Evolutionary conservation across 768 basidiomycete genomes (phyloP).

Genomic region (Fistulinella prunicolor): DNA sequence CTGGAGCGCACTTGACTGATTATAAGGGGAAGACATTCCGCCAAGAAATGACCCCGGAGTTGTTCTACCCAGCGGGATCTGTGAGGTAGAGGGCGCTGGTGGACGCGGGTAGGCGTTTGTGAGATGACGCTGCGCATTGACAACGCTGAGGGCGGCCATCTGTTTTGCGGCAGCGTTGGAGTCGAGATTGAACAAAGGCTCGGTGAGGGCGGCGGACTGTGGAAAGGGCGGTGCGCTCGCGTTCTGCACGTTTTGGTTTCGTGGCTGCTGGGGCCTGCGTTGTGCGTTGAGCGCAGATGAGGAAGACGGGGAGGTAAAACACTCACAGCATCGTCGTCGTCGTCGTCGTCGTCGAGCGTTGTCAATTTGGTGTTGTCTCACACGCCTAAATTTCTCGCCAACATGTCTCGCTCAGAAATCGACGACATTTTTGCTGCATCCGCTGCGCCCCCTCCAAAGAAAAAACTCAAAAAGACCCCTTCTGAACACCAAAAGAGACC

Average conservation of each 20-base stretch:
- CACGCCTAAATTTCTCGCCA: too few species aligned
- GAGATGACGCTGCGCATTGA: constrained; percentile 46
- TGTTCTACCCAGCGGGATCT: constrained; percentile 47
- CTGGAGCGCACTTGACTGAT: constrained; percentile 32
- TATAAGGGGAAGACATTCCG: constrained; percentile 44
- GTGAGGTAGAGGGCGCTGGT: constrained; percentile 36
- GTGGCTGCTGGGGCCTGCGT: constrained; percentile 41
- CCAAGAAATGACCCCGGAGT: constrained; percentile 68
- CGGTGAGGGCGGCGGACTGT: constrained; percentile 23
- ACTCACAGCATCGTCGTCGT: constrained; percentile 35
- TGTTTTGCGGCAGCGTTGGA: constrained; percentile 70
- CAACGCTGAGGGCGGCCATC: constrained; percentile 73
- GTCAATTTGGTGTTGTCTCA: constrained; percentile 17
- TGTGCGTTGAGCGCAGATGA: constrained; percentile 1
- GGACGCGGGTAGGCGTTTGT: constrained; percentile 53
- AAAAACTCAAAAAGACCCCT: constrained; percentile 29
- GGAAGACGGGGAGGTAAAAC: not conserved
- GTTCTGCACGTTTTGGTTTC: constrained; percentile 22
- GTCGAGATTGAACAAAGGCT: constrained; percentile 55
- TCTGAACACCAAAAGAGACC: too few species aligned
- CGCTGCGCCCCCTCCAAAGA: constrained; percentile 42
- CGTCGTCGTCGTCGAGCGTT: constrained; percentile 19
- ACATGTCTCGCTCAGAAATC: constrained; percentile 70
- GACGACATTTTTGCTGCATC: constrained; percentile 74
- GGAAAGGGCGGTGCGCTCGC: constrained; percentile 15